phyloP scores from a whole-genome alignment of 805 yeast genomes.

The Kurtzmaniella cleridarum region DNA sequence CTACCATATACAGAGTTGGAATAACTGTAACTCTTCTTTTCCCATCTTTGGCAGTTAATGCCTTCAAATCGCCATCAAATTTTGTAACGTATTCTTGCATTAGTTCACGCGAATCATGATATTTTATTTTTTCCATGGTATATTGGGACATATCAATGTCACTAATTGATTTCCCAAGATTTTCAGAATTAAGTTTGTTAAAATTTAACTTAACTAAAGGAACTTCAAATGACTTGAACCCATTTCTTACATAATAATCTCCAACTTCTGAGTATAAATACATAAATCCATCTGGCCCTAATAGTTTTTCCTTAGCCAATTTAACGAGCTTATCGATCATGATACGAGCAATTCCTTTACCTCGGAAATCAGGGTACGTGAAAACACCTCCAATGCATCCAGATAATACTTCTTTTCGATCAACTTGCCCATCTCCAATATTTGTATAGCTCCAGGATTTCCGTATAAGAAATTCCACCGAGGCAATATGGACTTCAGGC shows the following conservation, averaged over 20 bases:
- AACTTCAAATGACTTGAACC: conserved; percentile 34
- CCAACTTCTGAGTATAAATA: conserved; percentile 41
- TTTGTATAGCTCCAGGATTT: conserved; percentile 20
- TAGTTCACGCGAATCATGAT: conserved; percentile 24
- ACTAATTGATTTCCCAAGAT: background rate
- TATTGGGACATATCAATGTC: conserved; percentile 2
- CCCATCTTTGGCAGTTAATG: conserved; percentile 22
- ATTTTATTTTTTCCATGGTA: conserved; percentile 15
- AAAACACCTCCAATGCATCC: conserved; percentile 41
- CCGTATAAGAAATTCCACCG: conserved; percentile 31
- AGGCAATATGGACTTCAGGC: conserved; percentile 19
- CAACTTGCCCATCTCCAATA: conserved; percentile 11
- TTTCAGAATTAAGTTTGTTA: background rate
- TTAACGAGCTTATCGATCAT: conserved; percentile 36
- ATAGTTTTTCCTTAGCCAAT: conserved; percentile 12
- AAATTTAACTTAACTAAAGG: conserved; percentile 25
- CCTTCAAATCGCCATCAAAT: conserved; percentile 12
- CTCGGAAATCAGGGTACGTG: conserved; percentile 31
- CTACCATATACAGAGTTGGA: conserved; percentile 23
- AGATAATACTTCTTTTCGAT: conserved; percentile 14
- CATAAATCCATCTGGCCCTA: conserved; percentile 29
- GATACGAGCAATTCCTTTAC: conserved; percentile 31
- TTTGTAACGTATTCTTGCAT: conserved; percentile 16
- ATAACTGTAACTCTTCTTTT: conserved; percentile 23
- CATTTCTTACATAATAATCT: conserved; percentile 33